Evolutionary conservation across 2,329 filamentous ascomycete genomes (phyloP).

Genomic region (Colletotrichum costaricense): DNA sequence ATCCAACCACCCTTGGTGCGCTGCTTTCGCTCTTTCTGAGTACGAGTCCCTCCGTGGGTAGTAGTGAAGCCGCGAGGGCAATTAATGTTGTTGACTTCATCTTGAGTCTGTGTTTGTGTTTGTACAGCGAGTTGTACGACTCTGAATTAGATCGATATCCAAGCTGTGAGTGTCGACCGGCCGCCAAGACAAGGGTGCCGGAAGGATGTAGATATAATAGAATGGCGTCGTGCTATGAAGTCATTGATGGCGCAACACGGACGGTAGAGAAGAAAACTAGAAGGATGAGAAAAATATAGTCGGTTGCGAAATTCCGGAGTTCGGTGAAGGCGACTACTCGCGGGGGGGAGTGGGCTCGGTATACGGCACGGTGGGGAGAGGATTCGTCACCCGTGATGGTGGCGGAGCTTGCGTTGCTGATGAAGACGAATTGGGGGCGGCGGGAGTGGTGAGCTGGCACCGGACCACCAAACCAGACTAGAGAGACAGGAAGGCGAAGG

Average conservation of each 20-base stretch:
- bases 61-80: conserved; percentile 43
- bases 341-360: background rate
- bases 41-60: conserved; percentile 42
- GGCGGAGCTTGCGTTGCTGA: conserved; percentile 30
- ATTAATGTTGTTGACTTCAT: conserved; percentile 51
- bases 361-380: conserved; percentile 28
- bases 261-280: background rate
- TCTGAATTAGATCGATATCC: background rate
- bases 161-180: background rate
- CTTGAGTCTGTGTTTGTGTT: conserved; percentile 12
- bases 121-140: background rate
- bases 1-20: conserved; percentile 56
- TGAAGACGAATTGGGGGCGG: conserved; percentile 14
- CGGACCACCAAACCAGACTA: background rate
- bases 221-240: conserved; percentile 24
- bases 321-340: background rate
- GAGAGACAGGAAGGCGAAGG: conserved; percentile 18
- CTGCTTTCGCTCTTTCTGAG: conserved; percentile 45
- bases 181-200: conserved; percentile 9
- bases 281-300: background rate
- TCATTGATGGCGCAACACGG: conserved; percentile 26
- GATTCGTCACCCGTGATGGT: conserved; percentile 35
- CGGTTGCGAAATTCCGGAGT: conserved; percentile 7
- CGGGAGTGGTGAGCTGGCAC: conserved; percentile 7
- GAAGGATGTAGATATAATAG: conserved; percentile 10